These are phyloP conservation scores for Pleurotus pulmonarius DNA, from an alignment of 768 basidiomycete species.

Conservation along the genomic window DNA sequence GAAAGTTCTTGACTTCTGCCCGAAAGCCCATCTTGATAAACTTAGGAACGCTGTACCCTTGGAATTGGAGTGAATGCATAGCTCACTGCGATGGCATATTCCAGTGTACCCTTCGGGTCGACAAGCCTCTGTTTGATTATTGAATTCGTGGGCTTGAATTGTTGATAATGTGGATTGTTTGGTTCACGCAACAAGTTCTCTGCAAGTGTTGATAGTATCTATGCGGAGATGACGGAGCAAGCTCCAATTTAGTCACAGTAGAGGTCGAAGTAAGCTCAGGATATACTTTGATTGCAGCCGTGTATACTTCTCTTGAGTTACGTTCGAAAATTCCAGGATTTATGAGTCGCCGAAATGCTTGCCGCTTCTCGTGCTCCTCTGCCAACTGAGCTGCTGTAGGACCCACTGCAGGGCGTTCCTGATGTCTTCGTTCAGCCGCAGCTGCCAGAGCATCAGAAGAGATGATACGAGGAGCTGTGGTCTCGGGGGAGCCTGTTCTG, in stretches of 20 bases:
- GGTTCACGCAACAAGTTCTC: conserved; percentile 75
- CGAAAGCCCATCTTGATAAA: conserved; percentile 64
- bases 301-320: conserved; percentile 58
- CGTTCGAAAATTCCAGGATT: conserved; percentile 77
- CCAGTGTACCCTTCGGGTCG: conserved; percentile 70
- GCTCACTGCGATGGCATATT: conserved; percentile 77
- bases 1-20: conserved; percentile 67
- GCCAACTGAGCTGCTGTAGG: conserved; percentile 33
- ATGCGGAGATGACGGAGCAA: conserved; percentile 15
- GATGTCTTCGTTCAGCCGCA: conserved; percentile 41
- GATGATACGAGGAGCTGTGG: conserved; percentile 9
- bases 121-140: conserved; percentile 65
- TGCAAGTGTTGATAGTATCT: conserved; percentile 67
- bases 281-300: conserved; percentile 62
- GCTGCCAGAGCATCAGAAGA: conserved; percentile 36
- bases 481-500: not conserved
- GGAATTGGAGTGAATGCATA: not conserved
- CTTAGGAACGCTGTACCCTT: conserved; percentile 5
- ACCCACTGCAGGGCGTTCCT: conserved; percentile 23
- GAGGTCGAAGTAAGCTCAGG: conserved; percentile 12
- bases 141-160: conserved; percentile 74
- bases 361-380: conserved; percentile 63
- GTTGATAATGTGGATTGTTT: conserved; percentile 64
- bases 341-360: conserved; percentile 69
- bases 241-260: conserved; percentile 13